Evolutionary conservation across 164 flowering plant genomes (phyloP).

Genomic region (Echeveria elegans): DNA sequence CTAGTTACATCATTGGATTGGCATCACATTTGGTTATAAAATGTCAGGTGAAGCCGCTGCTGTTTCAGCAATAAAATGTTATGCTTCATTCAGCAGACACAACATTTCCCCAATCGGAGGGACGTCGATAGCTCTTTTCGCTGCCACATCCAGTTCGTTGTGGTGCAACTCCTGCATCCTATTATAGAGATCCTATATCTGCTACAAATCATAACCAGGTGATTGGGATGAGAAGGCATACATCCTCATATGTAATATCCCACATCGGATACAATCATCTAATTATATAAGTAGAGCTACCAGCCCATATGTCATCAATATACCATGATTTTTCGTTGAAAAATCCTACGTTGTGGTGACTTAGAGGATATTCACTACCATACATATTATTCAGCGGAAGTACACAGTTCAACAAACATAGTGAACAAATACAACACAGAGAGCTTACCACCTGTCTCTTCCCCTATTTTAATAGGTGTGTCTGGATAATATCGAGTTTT

Average conservation of each 20-base stretch:
- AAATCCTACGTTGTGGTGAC: no score
- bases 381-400: no score
- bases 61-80: slow-evolving; percentile 79
- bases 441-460: no score
- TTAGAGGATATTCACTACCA: no score
- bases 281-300: no score
- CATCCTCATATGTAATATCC: slow-evolving; percentile 19
- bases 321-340: no score
- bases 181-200: slow-evolving; percentile 8
- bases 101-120: slow-evolving; percentile 54
- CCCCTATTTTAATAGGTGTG: no score
- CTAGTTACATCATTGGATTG: slow-evolving; percentile 87
- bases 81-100: slow-evolving; percentile 71
- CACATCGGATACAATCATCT: no score
- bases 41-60: slow-evolving; percentile 95
- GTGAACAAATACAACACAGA: no score
- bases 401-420: no score
- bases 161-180: slow-evolving; percentile 11
- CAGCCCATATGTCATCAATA: no score
- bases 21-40: slow-evolving; percentile 88
- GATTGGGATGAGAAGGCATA: slow-evolving; percentile 11
- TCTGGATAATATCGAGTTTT: no score
- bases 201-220: slow-evolving; percentile 10
- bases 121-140: slow-evolving; percentile 83
- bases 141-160: slow-evolving; percentile 75